A percentile compares a stretch with the other conserved stretches of the same genome.
These are phyloP conservation scores for Thermothielavioides terrestris DNA, from an alignment of 495 filamentous ascomycete genomes.

Conservation along the genomic window DNA sequence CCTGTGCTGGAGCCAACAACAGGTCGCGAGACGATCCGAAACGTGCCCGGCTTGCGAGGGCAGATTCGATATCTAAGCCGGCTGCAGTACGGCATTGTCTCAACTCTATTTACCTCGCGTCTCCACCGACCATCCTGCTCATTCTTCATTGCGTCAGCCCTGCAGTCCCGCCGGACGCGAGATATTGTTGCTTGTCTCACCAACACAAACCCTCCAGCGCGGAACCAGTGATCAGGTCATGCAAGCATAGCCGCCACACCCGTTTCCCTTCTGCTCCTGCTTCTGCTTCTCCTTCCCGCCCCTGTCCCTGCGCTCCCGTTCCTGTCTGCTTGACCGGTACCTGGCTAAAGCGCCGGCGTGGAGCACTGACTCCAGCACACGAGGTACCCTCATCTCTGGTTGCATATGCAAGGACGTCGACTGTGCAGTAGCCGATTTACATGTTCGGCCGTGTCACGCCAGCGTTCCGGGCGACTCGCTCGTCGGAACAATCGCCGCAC, in stretches of 20 bases:
- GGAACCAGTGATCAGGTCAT: neutral
- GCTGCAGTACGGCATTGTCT: neutral
- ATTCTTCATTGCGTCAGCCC: neutral
- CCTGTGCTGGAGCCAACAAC: constrained; percentile 1
- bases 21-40: neutral
- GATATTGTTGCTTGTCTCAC: constrained; percentile 13
- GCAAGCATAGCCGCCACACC: neutral
- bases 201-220: neutral
- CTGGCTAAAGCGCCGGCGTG: neutral
- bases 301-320: neutral
- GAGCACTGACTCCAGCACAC: neutral
- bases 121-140: constrained; percentile 1
- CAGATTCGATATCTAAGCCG: neutral
- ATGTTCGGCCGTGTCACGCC: constrained; percentile 7
- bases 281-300: neutral
- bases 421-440: constrained; percentile 5
- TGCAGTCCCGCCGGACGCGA: constrained; percentile 5
- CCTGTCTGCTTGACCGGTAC: neutral
- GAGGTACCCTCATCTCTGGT: neutral
- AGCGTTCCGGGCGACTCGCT: constrained; percentile 9
- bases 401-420: constrained; percentile 6
- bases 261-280: neutral
- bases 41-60: neutral
- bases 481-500: constrained; percentile 13
- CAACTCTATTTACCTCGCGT: neutral